Evolutionary conservation across 345 rosid species (phyloP), one percentile per base, ranked within the genome.

Genomic region (Microthlaspi erraticum): DNA sequence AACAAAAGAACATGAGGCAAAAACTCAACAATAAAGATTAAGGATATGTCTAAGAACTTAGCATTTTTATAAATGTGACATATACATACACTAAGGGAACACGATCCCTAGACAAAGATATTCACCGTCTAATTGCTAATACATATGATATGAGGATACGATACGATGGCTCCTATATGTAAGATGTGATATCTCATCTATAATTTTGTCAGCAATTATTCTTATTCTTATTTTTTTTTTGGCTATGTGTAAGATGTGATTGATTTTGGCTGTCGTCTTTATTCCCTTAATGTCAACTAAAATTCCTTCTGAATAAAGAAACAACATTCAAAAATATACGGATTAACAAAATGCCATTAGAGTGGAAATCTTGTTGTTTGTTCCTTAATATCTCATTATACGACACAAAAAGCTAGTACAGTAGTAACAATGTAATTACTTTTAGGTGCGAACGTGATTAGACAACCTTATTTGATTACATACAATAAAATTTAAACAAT

Each of bases 121-220:
- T 32, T 46, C 17, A 72, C 14, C 19, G 52, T 48, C 52, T 46
- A 38, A 9, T 10, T 56, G 37, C 23, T 7, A 14, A 46, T 73
- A 64, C 44, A 64, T 73, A 45, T 65, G 66, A 57, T 19, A 5
- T 48, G 17, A 57, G 66, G 71, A 73, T 73, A 38, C 31, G 66
- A 57, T 57, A 65, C 60, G 41, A 57, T 38, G 52, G 57, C 38
- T 73, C 44, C 4, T 56, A 57, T 57, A 73, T 55, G 18, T 46
- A 56, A 73, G 71, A 64, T 64, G 59, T 64, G 77, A 64, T 56
- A 17, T 45, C 10, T 56, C 64, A 72, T n/a, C 42, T 44, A 2
- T 5, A 5, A 17, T n/a, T 46, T 10, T 13, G 29, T 31, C 52
- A 46, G 23, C 26, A 64, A 38, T 48, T 36, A n/a, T 73, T 64